Percentiles rank a stretch among this genome's conserved stretches.
phyloP scores from a whole-genome alignment of 2,329 filamentous ascomycete genomes.

The Macrophomina tecta region DNA sequence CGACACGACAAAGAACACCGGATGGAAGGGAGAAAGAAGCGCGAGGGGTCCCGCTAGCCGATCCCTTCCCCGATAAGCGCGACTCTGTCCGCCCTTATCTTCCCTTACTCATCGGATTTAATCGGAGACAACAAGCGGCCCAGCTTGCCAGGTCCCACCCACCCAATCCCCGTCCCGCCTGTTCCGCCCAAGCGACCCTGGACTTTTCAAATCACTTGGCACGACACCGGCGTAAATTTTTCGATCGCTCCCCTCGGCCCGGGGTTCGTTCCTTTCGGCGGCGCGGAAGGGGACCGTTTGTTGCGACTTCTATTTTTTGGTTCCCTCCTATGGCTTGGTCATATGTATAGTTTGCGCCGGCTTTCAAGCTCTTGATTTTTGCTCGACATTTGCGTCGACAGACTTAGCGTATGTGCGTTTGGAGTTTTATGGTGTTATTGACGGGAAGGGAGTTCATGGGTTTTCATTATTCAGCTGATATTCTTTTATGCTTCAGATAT shows the following conservation, averaged over 20 bases:
- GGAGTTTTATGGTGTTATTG: neutral
- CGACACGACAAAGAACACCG: neutral
- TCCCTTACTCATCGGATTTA: conserved; percentile 2
- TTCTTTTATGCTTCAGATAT: conserved; percentile 12
- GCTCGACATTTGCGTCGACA: neutral
- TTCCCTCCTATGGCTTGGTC: neutral
- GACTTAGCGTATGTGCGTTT: conserved; percentile 8
- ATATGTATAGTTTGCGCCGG: neutral
- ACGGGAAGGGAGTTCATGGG: neutral
- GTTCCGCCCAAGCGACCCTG: neutral
- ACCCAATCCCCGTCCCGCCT: neutral
- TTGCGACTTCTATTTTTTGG: neutral
- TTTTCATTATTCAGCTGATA: neutral
- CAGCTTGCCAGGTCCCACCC: neutral
- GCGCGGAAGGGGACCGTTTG: neutral
- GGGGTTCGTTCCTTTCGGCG: neutral
- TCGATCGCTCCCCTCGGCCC: too few species aligned
- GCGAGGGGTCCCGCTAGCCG: neutral
- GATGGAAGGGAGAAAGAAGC: neutral
- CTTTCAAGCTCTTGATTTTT: neutral
- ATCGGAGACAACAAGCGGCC: neutral
- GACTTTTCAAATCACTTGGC: neutral
- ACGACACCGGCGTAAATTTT: neutral
- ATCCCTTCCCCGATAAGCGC: conserved; percentile 5
- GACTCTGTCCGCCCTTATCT: conserved; percentile 3